These are phyloP conservation scores for Leptomonas pyrrhocoris DNA, from an alignment of 208 protist species.

Conservation along the genomic window DNA sequence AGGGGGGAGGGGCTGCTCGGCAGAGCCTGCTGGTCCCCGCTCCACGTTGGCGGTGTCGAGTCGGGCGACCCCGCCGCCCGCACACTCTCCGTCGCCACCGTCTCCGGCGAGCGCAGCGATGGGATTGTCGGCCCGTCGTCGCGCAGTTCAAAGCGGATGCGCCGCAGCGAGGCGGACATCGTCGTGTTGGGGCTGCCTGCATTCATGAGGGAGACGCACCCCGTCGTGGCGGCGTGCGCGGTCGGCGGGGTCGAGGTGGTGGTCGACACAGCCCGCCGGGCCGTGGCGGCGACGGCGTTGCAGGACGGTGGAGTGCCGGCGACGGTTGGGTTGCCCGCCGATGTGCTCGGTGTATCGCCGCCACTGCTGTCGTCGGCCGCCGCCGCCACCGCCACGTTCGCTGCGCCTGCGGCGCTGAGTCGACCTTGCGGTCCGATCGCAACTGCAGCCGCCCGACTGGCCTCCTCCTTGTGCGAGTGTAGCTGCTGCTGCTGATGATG, in stretches of 20 bases:
- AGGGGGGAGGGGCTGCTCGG: not conserved
- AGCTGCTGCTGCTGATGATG: not conserved
- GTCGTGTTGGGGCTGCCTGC: conserved; percentile 3
- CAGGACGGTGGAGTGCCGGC: conserved; percentile 8
- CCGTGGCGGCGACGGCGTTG: not conserved
- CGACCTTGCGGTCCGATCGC: not conserved
- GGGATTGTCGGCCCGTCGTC: conserved; percentile 58
- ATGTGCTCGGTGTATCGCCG: conserved; percentile 6
- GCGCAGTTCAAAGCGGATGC: conserved; percentile 71
- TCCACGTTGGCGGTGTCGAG: not conserved
- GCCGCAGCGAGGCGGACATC: conserved; percentile 47
- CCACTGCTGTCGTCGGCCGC: conserved; percentile 1
- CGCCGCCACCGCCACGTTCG: not conserved
- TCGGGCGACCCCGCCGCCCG: not conserved
- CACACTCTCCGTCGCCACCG: conserved; percentile 15
- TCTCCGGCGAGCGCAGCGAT: conserved; percentile 24
- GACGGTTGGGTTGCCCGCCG: not conserved
- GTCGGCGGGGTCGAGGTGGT: conserved; percentile 15
- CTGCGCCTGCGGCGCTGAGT: not conserved
- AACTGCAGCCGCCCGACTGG: not conserved
- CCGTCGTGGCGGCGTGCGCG: conserved; percentile 1
- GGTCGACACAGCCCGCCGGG: not conserved
- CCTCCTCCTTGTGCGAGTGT: conserved; percentile 8
- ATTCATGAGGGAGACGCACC: not conserved
- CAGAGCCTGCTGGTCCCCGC: not conserved